Percentiles rank a stretch among this genome's conserved stretches.
Evolutionary conservation across 495 filamentous ascomycete species (phyloP).

Genomic region (Talaromyces trachyspermus): DNA sequence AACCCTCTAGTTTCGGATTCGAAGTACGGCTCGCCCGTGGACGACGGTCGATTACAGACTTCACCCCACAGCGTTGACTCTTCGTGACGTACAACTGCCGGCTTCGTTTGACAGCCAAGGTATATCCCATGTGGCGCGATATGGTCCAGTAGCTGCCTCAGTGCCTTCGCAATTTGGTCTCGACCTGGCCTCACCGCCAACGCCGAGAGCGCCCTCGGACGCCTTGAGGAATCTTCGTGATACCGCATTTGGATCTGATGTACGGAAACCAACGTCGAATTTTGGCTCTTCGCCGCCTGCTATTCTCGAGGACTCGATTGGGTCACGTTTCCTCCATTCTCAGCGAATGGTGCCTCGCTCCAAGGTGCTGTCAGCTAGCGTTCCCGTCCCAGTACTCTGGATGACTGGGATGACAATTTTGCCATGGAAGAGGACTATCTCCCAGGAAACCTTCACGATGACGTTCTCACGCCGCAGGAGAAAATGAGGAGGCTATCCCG

Average conservation of each 20-base stretch:
- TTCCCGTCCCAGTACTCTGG: slow-evolving; percentile 58
- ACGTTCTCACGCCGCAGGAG: slow-evolving; percentile 87
- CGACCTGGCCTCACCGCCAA: slow-evolving; percentile 65
- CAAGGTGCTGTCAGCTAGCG: slow-evolving; percentile 72
- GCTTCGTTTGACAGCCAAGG: slow-evolving; percentile 97
- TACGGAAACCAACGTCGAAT: slow-evolving; percentile 41
- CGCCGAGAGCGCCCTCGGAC: slow-evolving; percentile 55
- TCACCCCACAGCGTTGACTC: slow-evolving; percentile 65
- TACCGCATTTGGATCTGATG: slow-evolving; percentile 72
- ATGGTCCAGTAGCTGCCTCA: slow-evolving; percentile 86
- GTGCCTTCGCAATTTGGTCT: slow-evolving; percentile 88
- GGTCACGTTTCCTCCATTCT: slow-evolving; percentile 76
- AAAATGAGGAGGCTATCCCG: slow-evolving; percentile 77
- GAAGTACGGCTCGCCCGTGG: slow-evolving; percentile 80
- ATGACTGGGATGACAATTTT: slow-evolving; percentile 78
- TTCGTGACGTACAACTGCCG: slow-evolving; percentile 89
- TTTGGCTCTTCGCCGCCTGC: slow-evolving; percentile 61
- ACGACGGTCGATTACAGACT: slow-evolving; percentile 61
- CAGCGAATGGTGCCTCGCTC: slow-evolving; percentile 56
- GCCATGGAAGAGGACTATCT: slow-evolving; percentile 91
- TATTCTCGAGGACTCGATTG: slow-evolving; percentile 41
- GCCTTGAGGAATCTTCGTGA: slow-evolving; percentile 74
- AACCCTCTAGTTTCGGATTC: slow-evolving; percentile 74
- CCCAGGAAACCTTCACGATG: slow-evolving; percentile 80
- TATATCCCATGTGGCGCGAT: slow-evolving; percentile 81